phyloP scores from a whole-genome alignment of 371 early-diverging fungal genomes.

The Rhizopus stolonifer region DNA sequence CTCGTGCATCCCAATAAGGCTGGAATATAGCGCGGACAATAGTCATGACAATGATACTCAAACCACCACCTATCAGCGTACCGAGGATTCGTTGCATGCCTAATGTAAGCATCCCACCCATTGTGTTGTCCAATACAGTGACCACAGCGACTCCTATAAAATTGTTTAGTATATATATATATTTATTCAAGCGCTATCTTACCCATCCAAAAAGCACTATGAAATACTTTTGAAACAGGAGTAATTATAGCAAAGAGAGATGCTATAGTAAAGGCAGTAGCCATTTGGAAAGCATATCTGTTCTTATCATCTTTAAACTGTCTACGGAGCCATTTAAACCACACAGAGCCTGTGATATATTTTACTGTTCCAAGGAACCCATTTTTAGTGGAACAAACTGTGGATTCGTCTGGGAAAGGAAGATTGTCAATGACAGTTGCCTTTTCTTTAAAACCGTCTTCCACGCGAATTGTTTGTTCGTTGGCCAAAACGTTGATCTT shows the following conservation, averaged over 20 bases:
- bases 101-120: constrained; percentile 34
- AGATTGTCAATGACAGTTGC: constrained; percentile 18
- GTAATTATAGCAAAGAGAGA: constrained; percentile 20
- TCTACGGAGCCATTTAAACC: constrained; percentile 12
- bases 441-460: constrained; percentile 4
- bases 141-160: constrained; percentile 38
- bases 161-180: not conserved
- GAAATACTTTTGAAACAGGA: constrained; percentile 20
- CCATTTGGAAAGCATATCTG: constrained; percentile 28
- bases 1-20: constrained; percentile 29
- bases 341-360: not conserved
- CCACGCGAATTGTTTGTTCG: not conserved
- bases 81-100: constrained; percentile 39
- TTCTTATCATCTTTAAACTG: constrained; percentile 19
- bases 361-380: not conserved
- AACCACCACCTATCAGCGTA: constrained; percentile 30
- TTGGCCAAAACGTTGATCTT: not conserved
- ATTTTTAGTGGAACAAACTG: not conserved
- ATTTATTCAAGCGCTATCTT: not conserved
- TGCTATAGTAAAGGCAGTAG: constrained; percentile 18
- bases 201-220: constrained; percentile 31
- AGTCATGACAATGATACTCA: constrained; percentile 35
- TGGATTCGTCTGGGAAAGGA: not conserved
- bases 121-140: constrained; percentile 36
- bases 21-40: constrained; percentile 31